A percentile compares a stretch with the other conserved stretches of the same genome.
phyloP scores from a whole-genome alignment of 768 basidiomycete genomes.

The Tricholoma matsutake region DNA sequence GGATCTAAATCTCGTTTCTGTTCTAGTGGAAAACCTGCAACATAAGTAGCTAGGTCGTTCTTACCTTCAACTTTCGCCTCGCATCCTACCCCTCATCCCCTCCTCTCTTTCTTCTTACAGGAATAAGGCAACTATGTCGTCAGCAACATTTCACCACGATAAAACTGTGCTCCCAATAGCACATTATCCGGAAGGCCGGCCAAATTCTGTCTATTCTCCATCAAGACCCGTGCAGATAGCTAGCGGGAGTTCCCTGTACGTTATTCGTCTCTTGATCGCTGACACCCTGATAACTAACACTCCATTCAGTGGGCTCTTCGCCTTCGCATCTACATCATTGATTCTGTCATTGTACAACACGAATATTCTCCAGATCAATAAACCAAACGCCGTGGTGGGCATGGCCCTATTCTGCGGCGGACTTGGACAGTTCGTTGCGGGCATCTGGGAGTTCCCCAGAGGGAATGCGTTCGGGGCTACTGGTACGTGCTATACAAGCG shows the following conservation, averaged over 20 bases:
- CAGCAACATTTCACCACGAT: background rate
- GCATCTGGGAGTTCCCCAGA: conserved; percentile 72
- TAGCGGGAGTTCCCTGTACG: background rate
- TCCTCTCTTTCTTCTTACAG: background rate
- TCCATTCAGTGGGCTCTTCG: conserved; percentile 30
- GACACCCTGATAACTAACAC: background rate
- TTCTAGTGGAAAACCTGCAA: background rate
- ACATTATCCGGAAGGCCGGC: background rate
- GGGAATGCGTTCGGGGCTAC: conserved; percentile 68
- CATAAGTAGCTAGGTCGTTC: background rate
- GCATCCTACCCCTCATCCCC: background rate
- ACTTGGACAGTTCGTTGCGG: conserved; percentile 75
- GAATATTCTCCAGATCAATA: conserved; percentile 42
- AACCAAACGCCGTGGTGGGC: conserved; percentile 65
- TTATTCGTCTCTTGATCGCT: background rate
- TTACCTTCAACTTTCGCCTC: background rate
- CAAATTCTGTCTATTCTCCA: background rate
- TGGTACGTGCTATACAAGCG: conserved; percentile 32
- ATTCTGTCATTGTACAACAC: conserved; percentile 69
- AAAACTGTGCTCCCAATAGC: background rate
- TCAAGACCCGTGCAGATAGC: background rate
- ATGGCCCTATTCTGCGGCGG: conserved; percentile 78
- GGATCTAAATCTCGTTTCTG: background rate
- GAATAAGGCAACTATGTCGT: background rate
- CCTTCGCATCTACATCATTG: conserved; percentile 53